Conservation (phyloP, 1,284 basidiomycete genomes). For the Peniophora sp. region DNA sequence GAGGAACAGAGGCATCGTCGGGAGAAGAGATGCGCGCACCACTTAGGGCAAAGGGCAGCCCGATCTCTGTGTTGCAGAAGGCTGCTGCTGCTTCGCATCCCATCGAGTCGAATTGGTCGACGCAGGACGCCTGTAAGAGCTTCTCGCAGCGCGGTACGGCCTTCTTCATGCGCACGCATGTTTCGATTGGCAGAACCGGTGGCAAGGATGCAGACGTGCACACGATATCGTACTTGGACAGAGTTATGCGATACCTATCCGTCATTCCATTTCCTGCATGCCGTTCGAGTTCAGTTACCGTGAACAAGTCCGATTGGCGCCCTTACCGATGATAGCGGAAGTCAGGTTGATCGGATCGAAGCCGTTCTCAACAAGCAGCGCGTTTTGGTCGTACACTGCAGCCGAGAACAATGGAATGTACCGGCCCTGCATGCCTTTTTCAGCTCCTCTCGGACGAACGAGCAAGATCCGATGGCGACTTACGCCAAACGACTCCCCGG, state of each 20-base stretch:
- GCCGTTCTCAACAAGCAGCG: neutral
- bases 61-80: slow-evolving; percentile 26
- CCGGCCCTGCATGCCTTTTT: slow-evolving; percentile 45
- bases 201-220: slow-evolving; percentile 21
- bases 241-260: slow-evolving; percentile 16
- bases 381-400: slow-evolving; percentile 1
- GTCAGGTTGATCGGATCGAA: neutral
- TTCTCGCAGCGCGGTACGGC: slow-evolving; percentile 29
- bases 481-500: slow-evolving; percentile 66
- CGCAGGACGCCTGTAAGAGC: slow-evolving; percentile 19
- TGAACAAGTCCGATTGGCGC: neutral
- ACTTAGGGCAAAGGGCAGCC: slow-evolving; percentile 9
- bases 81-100: slow-evolving; percentile 27
- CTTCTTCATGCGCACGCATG: slow-evolving; percentile 26
- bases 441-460: neutral
- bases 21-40: slow-evolving; percentile 5
- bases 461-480: slow-evolving; percentile 9
- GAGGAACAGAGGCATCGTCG: slow-evolving; percentile 20
- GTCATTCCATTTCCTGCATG: slow-evolving; percentile 34
- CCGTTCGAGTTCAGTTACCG: too few species aligned
- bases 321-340: neutral
- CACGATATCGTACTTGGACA: slow-evolving; percentile 25
- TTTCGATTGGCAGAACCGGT: slow-evolving; percentile 21
- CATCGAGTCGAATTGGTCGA: slow-evolving; percentile 26
- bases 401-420: slow-evolving; percentile 54